Evolutionary conservation across 768 basidiomycete genomes (phyloP).

Genomic region (Tylopilus intermedius): DNA sequence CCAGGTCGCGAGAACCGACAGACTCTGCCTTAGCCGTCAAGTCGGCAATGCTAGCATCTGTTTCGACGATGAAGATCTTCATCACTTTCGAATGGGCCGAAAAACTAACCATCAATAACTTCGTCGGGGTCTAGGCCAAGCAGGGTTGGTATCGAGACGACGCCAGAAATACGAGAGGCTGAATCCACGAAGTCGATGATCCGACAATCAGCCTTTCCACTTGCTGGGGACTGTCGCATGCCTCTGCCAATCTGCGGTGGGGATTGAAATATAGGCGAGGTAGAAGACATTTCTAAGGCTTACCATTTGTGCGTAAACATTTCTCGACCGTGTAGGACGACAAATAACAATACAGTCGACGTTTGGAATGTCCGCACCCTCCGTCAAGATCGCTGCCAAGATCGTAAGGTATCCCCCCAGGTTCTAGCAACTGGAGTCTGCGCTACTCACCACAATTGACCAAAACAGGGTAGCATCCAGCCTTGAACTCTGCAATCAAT

Average conservation of each 20-base stretch:
- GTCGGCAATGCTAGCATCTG: constrained; percentile 50
- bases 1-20: neutral
- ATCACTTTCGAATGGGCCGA: neutral
- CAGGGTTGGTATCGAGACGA: constrained; percentile 75
- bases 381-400: constrained; percentile 70
- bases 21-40: constrained; percentile 41
- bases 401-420: neutral
- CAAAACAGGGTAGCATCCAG: constrained; percentile 75
- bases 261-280: neutral
- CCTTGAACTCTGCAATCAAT: constrained; percentile 62
- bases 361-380: constrained; percentile 92
- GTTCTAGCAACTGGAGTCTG: neutral
- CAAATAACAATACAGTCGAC: constrained; percentile 89
- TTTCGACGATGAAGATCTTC: neutral
- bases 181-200: constrained; percentile 92
- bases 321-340: constrained; percentile 82
- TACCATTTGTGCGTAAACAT: constrained; percentile 92
- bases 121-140: constrained; percentile 79
- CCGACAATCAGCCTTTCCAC: constrained; percentile 78
- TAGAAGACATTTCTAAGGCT: constrained; percentile 4
- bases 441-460: constrained; percentile 76
- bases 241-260: constrained; percentile 80
- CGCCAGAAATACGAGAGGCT: constrained; percentile 57
- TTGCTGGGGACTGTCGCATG: constrained; percentile 76
- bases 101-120: constrained; percentile 50